Evolutionary conservation across 139 green algal species (phyloP).

Genomic region (Chlamydomonas sp.): DNA sequence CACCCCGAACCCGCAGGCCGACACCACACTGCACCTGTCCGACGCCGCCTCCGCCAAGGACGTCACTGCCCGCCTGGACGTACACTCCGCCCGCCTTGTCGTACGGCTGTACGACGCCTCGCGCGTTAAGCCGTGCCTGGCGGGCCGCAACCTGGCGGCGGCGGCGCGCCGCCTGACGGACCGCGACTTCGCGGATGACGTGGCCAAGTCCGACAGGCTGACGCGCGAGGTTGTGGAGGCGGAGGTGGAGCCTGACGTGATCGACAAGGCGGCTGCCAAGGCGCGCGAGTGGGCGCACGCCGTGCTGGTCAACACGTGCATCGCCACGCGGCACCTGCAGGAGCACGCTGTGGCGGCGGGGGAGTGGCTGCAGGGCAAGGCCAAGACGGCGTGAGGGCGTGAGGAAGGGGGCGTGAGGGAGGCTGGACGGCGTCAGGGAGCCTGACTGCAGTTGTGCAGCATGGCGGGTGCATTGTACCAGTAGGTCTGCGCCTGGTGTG

Average conservation of each 20-base stretch:
- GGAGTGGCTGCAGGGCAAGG: background rate
- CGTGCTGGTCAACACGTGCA: slow-evolving; percentile 21
- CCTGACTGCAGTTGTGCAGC: no score
- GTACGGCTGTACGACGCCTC: slow-evolving; percentile 15
- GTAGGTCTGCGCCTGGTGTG: no score
- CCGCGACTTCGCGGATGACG: no score
- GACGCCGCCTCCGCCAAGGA: background rate
- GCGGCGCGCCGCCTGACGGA: background rate
- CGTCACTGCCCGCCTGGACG: slow-evolving; percentile 2
- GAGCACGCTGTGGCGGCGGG: background rate
- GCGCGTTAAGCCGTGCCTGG: slow-evolving; percentile 7
- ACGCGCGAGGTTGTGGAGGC: background rate
- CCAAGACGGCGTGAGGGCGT: no score
- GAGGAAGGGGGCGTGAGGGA: no score
- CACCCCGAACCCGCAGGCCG: background rate
- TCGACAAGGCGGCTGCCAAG: slow-evolving; percentile 10
- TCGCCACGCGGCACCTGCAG: slow-evolving; percentile 9
- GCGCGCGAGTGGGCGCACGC: slow-evolving; percentile 31
- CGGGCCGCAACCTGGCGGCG: slow-evolving; percentile 10
- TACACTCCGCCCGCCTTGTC: background rate
- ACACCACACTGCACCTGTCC: background rate
- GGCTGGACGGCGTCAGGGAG: no score
- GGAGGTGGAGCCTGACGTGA: slow-evolving; percentile 13
- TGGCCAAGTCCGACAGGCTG: background rate
- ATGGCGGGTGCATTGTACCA: no score